Conservation (phyloP, 2,329 filamentous ascomycete species). For the Scolecobasidium constrictum region DNA sequence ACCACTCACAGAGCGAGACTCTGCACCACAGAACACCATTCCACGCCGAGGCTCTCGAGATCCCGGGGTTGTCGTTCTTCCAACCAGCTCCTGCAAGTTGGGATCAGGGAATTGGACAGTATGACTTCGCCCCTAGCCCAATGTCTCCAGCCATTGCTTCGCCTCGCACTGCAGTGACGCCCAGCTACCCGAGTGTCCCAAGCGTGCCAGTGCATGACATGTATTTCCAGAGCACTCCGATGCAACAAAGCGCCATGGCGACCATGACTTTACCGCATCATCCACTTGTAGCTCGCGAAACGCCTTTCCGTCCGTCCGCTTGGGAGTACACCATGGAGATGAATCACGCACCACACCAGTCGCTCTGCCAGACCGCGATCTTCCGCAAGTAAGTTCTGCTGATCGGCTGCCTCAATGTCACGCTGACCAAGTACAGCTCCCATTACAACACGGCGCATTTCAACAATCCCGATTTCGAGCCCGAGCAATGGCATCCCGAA, state of each 20-base stretch:
- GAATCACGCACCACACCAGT: slow-evolving; percentile 25
- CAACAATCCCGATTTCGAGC: slow-evolving; percentile 40
- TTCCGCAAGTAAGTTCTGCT: slow-evolving; percentile 35
- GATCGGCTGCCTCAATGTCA: background rate
- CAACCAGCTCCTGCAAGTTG: background rate
- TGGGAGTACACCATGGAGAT: slow-evolving; percentile 30
- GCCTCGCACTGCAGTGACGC: slow-evolving; percentile 5
- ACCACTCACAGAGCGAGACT: slow-evolving; percentile 12
- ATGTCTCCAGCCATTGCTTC: slow-evolving; percentile 9
- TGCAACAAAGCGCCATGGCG: slow-evolving; percentile 6
- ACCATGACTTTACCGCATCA: slow-evolving; percentile 9
- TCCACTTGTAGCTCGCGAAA: slow-evolving; percentile 21
- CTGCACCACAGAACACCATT: slow-evolving; percentile 16
- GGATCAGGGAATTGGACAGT: slow-evolving; percentile 21
- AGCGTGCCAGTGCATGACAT: slow-evolving; percentile 19
- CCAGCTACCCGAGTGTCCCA: slow-evolving; percentile 17
- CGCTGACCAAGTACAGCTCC: slow-evolving; percentile 24
- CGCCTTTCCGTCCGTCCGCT: slow-evolving; percentile 34
- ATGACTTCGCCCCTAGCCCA: slow-evolving; percentile 23
- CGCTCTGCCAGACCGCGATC: slow-evolving; percentile 37
- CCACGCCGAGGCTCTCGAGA: slow-evolving; percentile 12
- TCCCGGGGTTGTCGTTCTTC: slow-evolving; percentile 10
- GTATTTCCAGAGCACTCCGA: slow-evolving; percentile 12
- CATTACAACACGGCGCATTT: slow-evolving; percentile 43
- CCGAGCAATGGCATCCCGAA: slow-evolving; percentile 40